Percentiles rank a stretch among this genome's conserved stretches.
Conservation (phyloP, 139 green algal genomes). For the Closterium sp. region DNA sequence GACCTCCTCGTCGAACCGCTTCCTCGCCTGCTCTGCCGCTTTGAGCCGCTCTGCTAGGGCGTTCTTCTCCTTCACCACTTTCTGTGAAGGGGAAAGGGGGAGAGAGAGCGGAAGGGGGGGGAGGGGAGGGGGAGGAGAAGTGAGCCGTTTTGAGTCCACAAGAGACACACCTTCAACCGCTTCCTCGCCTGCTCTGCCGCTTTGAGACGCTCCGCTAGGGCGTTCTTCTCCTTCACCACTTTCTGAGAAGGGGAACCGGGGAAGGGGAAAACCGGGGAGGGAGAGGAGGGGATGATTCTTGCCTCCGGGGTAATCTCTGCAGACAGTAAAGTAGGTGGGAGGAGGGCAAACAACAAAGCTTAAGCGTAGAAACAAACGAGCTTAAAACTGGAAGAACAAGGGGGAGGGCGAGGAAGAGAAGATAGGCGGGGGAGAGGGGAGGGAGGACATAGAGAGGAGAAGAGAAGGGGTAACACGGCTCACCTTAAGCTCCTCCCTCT, state of each 20-base stretch:
- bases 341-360: too few species aligned
- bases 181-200: conserved; percentile 32
- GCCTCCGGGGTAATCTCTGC: too few species aligned
- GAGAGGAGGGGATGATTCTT: background rate
- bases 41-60: conserved; percentile 54
- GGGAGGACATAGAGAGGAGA: background rate
- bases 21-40: conserved; percentile 25
- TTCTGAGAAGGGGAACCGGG: too few species aligned
- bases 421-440: background rate
- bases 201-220: conserved; percentile 53
- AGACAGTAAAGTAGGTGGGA: too few species aligned
- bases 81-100: conserved; percentile 33
- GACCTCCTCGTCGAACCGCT: conserved; percentile 57
- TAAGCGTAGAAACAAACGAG: too few species aligned
- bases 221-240: conserved; percentile 57
- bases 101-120: background rate
- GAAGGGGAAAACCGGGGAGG: too few species aligned
- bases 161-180: too few species aligned
- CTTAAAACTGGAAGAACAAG: too few species aligned
- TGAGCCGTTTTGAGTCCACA: too few species aligned
- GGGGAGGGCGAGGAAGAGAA: too few species aligned
- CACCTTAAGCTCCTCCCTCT: conserved; percentile 52
- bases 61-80: conserved; percentile 56
- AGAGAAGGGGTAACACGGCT: background rate
- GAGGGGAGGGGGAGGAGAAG: too few species aligned